Conservation (phyloP, 495 filamentous ascomycete genomes). For the Aspergillus cristatus region DNA sequence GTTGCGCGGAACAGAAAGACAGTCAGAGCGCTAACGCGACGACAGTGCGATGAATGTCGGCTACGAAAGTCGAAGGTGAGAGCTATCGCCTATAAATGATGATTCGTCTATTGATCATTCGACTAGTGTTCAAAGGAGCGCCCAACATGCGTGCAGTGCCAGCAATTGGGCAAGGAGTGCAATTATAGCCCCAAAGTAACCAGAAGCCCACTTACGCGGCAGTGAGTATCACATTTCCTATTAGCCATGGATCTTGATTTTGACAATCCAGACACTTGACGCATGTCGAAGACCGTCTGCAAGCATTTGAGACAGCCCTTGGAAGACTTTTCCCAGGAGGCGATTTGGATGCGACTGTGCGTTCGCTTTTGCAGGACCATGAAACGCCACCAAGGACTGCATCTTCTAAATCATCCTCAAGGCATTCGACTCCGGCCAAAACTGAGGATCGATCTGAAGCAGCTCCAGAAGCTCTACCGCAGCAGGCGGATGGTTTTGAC, state of each 20-base stretch:
- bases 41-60: constrained; percentile 42
- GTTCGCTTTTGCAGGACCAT: constrained; percentile 35
- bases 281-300: constrained; percentile 40
- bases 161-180: constrained; percentile 37
- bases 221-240: constrained; percentile 34
- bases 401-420: constrained; percentile 31
- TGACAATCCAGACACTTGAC: constrained; percentile 43
- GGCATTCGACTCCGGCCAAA: constrained; percentile 31
- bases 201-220: constrained; percentile 38
- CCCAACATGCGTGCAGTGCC: constrained; percentile 35
- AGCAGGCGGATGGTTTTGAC: constrained; percentile 44
- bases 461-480: constrained; percentile 36
- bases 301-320: constrained; percentile 35
- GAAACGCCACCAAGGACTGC: constrained; percentile 28
- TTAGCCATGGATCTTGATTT: too few species aligned
- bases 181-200: constrained; percentile 41
- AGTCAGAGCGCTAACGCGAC: constrained; percentile 1
- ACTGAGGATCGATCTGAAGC: constrained; percentile 30
- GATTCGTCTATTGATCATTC: constrained; percentile 1
- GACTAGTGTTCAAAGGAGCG: constrained; percentile 41
- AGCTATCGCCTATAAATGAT: not conserved
- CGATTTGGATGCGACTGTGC: constrained; percentile 38
- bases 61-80: constrained; percentile 40
- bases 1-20: not conserved
- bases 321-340: constrained; percentile 36